Evolutionary conservation across 2,329 filamentous ascomycete genomes (phyloP).

Genomic region (Alternaria ventricosa): DNA sequence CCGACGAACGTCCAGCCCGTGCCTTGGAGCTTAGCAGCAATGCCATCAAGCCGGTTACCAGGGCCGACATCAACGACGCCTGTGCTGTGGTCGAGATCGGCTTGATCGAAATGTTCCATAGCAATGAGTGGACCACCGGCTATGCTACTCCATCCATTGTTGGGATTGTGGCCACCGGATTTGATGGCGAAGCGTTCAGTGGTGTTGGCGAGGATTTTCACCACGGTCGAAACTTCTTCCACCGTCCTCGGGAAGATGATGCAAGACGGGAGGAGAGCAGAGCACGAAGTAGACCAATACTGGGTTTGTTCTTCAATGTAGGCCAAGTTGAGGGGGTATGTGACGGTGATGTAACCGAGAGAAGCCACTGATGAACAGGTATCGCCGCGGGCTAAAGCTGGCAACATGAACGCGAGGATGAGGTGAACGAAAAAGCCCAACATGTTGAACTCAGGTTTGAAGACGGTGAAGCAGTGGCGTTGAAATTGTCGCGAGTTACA

Average conservation of each 20-base stretch:
- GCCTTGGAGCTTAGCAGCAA: slow-evolving; percentile 49
- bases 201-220: slow-evolving; percentile 53
- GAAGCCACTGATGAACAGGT: slow-evolving; percentile 29
- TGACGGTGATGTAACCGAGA: slow-evolving; percentile 32
- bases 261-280: slow-evolving; percentile 38
- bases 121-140: slow-evolving; percentile 53
- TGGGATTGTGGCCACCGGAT: slow-evolving; percentile 58
- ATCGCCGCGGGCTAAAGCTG: slow-evolving; percentile 15
- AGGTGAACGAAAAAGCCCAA: background rate
- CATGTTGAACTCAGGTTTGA: background rate
- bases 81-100: slow-evolving; percentile 29
- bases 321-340: slow-evolving; percentile 21
- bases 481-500: background rate
- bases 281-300: slow-evolving; percentile 43
- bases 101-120: slow-evolving; percentile 45
- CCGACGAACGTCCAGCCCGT: slow-evolving; percentile 52
- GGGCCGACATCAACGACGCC: slow-evolving; percentile 40
- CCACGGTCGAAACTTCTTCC: slow-evolving; percentile 60
- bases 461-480: background rate
- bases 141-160: slow-evolving; percentile 56
- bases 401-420: slow-evolving; percentile 3
- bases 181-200: slow-evolving; percentile 46
- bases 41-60: slow-evolving; percentile 43
- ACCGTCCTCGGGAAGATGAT: slow-evolving; percentile 49
- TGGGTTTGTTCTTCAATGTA: slow-evolving; percentile 39